Conservation (phyloP, 2,329 filamentous ascomycete genomes). For the Diaporthe humulicola region DNA sequence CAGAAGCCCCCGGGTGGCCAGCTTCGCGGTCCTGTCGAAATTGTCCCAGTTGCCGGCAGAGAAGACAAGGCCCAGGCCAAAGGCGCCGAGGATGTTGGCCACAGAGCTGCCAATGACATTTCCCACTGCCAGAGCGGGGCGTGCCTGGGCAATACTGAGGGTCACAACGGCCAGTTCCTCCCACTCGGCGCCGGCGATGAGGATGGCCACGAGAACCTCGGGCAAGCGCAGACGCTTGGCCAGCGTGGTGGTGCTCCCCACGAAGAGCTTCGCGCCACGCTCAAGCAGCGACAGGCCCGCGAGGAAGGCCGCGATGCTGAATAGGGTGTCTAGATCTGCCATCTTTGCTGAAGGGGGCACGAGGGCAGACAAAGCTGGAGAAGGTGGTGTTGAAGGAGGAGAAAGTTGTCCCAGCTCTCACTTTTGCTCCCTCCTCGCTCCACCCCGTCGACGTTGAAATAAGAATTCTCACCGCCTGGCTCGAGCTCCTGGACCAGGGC, state of each 20-base stretch:
- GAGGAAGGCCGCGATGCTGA: slow-evolving; percentile 58
- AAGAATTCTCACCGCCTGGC: slow-evolving; percentile 35
- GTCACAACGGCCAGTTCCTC: slow-evolving; percentile 68
- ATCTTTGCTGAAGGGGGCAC: slow-evolving; percentile 14
- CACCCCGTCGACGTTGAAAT: slow-evolving; percentile 15
- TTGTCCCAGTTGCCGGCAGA: slow-evolving; percentile 42
- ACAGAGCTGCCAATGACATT: slow-evolving; percentile 68
- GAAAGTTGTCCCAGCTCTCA: slow-evolving; percentile 3
- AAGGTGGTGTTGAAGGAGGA: background rate
- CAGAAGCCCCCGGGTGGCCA: slow-evolving; percentile 60
- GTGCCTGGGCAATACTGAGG: slow-evolving; percentile 59
- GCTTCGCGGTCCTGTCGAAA: slow-evolving; percentile 63
- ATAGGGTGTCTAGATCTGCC: slow-evolving; percentile 43
- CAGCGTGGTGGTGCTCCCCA: slow-evolving; percentile 63
- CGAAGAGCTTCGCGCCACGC: slow-evolving; percentile 64
- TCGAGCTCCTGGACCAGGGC: slow-evolving; percentile 28
- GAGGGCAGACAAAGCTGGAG: background rate
- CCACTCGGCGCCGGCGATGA: slow-evolving; percentile 68
- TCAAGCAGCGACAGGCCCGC: slow-evolving; percentile 63
- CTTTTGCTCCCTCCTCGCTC: background rate
- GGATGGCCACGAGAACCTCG: slow-evolving; percentile 61
- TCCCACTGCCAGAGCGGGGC: slow-evolving; percentile 63
- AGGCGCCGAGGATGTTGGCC: slow-evolving; percentile 68
- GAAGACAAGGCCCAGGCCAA: slow-evolving; percentile 64
- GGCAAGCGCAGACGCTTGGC: slow-evolving; percentile 59